Conservation (phyloP, 2,329 filamentous ascomycete genomes). For the Cryoendolithus antarcticus region DNA sequence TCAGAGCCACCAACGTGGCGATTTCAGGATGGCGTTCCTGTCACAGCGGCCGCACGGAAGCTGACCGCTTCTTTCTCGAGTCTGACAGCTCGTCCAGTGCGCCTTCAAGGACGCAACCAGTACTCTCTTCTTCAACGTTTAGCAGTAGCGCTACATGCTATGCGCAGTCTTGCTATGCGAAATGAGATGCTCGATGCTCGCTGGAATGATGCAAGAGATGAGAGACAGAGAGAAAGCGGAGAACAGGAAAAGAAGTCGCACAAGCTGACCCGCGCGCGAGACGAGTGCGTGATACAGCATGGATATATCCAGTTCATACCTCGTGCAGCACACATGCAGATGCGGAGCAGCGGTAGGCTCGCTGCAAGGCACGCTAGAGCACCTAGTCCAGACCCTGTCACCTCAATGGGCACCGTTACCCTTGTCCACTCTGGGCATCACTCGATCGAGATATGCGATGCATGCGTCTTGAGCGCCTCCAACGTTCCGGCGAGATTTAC, state of each 20-base stretch:
- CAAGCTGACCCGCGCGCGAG: background rate
- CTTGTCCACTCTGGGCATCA: no score
- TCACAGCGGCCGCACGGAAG: background rate
- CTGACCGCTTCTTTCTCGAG: conserved; percentile 4
- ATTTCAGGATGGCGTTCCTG: background rate
- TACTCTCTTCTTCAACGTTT: conserved; percentile 1
- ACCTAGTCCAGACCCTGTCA: conserved; percentile 5
- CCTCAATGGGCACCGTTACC: background rate
- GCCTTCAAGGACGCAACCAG: conserved; percentile 1
- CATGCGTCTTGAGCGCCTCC: no score
- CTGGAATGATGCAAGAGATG: background rate
- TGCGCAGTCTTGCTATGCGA: conserved; percentile 1
- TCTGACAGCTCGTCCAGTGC: conserved; percentile 1
- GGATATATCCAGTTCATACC: conserved; percentile 3
- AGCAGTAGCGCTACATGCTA: background rate
- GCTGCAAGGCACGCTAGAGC: conserved; percentile 5
- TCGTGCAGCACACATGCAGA: conserved; percentile 1
- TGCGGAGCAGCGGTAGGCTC: conserved; percentile 4
- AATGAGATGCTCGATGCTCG: background rate
- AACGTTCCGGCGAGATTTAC: no score
- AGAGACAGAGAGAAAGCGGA: background rate
- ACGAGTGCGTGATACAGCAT: conserved; percentile 1
- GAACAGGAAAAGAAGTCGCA: background rate
- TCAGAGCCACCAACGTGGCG: background rate
- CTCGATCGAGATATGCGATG: no score